Evolutionary conservation across 78 protist genomes (phyloP).

Genomic region (Speleostelium caveatum): DNA sequence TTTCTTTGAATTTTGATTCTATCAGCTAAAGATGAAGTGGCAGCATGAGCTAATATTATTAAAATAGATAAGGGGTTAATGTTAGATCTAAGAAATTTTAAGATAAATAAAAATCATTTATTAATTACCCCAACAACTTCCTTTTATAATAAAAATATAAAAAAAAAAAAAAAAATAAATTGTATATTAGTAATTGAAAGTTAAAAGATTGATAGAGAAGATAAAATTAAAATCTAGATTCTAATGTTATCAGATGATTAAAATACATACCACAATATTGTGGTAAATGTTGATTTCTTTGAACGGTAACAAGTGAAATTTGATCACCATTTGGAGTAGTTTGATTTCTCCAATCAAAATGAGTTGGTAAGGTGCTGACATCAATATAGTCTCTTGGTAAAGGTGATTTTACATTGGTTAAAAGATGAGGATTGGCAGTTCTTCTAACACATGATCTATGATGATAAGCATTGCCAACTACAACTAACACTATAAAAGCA

Average conservation of each 20-base stretch:
- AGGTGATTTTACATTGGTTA: constrained; percentile 35
- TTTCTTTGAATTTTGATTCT: too few species aligned
- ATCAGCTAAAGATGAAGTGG: constrained; percentile 86
- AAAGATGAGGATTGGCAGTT: neutral
- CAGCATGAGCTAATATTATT: constrained; percentile 84
- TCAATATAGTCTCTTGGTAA: constrained; percentile 39
- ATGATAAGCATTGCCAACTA: neutral
- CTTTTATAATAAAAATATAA: too few species aligned
- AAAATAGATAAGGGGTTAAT: too few species aligned
- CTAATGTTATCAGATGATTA: too few species aligned
- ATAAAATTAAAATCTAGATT: too few species aligned
- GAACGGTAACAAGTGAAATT: neutral
- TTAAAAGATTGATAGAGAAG: too few species aligned
- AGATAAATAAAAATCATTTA: too few species aligned
- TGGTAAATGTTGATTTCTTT: constrained; percentile 93
- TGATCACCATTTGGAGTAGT: too few species aligned
- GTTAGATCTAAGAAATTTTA: too few species aligned
- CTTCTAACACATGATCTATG: constrained; percentile 62
- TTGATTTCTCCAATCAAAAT: neutral
- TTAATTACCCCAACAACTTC: too few species aligned
- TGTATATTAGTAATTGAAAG: too few species aligned
- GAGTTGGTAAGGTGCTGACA: constrained; percentile 7
- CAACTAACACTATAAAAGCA: constrained; percentile 32
- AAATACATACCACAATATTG: constrained; percentile 83
- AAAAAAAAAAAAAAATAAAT: too few species aligned